These are phyloP conservation scores for Pulveroboletus sp. DNA, from an alignment of 768 basidiomycete genomes.

Conservation along the genomic window DNA sequence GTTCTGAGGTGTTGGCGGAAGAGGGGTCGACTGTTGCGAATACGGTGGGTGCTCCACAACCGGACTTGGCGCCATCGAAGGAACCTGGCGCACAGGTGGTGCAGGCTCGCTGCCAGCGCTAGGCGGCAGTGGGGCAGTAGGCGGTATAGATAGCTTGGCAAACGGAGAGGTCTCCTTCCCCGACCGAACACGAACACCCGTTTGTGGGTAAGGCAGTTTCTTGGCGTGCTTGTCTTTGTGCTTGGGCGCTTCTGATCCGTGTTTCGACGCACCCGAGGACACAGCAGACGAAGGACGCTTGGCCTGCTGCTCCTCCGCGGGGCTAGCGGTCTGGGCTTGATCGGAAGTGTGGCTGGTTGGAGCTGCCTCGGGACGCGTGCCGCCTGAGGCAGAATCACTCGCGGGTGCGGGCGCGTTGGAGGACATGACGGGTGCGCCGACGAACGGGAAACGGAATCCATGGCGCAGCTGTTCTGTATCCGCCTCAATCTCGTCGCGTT, in stretches of 20 bases:
- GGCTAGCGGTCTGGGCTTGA: background rate
- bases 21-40: conserved; percentile 13
- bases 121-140: conserved; percentile 8
- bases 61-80: conserved; percentile 13
- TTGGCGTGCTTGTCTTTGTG: conserved; percentile 42
- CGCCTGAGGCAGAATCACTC: background rate
- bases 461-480: conserved; percentile 29
- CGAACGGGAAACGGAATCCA: conserved; percentile 44
- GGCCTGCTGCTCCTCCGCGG: conserved; percentile 11
- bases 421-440: conserved; percentile 33
- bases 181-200: conserved; percentile 47
- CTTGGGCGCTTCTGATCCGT: conserved; percentile 20
- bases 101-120: conserved; percentile 12
- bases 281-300: conserved; percentile 12
- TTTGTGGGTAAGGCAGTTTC: conserved; percentile 40
- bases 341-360: background rate
- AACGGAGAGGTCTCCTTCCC: conserved; percentile 32
- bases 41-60: conserved; percentile 10
- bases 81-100: conserved; percentile 3
- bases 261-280: conserved; percentile 8
- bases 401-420: background rate
- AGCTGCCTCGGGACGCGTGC: background rate
- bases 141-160: conserved; percentile 6
- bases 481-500: conserved; percentile 39
- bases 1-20: conserved; percentile 6